Conservation (phyloP, 768 basidiomycete genomes). For the Chalciporus piperatus region DNA sequence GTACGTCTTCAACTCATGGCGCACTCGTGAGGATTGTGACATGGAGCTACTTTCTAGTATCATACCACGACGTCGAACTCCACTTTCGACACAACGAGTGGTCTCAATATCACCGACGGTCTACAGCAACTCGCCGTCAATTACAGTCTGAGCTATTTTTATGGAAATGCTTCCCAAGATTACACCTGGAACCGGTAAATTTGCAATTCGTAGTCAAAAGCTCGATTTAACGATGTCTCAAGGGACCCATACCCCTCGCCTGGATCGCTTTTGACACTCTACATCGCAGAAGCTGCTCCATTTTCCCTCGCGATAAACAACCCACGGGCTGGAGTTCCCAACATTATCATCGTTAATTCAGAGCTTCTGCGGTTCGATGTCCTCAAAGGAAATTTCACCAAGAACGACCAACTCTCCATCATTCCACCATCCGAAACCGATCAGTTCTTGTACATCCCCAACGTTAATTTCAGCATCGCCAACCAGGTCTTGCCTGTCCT, state of each 20-base stretch:
- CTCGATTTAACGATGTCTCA: background rate
- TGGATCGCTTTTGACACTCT: conserved; percentile 56
- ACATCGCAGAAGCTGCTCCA: conserved; percentile 52
- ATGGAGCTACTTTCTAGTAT: conserved; percentile 40
- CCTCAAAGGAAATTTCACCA: conserved; percentile 67
- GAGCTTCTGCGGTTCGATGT: conserved; percentile 67
- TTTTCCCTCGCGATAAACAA: conserved; percentile 61
- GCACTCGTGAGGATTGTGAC: background rate
- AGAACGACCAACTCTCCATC: conserved; percentile 76
- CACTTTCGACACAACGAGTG: conserved; percentile 61
- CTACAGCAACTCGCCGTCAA: conserved; percentile 43
- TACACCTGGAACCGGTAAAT: conserved; percentile 63
- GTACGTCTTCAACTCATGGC: conserved; percentile 30
- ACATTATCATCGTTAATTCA: conserved; percentile 63
- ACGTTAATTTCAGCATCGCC: conserved; percentile 50
- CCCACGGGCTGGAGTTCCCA: conserved; percentile 55
- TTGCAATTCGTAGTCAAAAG: too few species aligned
- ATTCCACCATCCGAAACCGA: conserved; percentile 68
- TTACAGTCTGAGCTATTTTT: conserved; percentile 62
- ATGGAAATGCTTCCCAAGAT: conserved; percentile 74
- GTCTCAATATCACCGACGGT: conserved; percentile 52
- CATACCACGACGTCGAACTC: conserved; percentile 54
- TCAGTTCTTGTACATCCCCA: conserved; percentile 58
- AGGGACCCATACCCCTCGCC: conserved; percentile 65
- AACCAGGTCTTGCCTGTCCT: conserved; percentile 50